These are phyloP conservation scores for Allantophomopsis cytisporea DNA, from an alignment of 2,329 filamentous ascomycete species.

Conservation along the genomic window DNA sequence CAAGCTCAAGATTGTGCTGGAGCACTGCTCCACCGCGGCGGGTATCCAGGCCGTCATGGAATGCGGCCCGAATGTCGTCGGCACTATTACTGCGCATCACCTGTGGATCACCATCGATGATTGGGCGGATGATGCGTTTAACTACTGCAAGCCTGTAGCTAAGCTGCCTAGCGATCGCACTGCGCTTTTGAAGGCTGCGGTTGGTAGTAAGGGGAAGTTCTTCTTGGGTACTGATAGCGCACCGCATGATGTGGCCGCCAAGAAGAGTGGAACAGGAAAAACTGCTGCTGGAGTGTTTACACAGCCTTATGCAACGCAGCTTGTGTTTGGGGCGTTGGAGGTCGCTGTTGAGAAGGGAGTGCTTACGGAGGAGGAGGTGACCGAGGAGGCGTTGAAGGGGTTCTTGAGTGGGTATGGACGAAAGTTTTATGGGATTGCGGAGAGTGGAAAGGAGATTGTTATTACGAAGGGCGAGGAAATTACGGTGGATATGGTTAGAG, in stretches of 20 bases:
- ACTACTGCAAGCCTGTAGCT: slow-evolving; percentile 56
- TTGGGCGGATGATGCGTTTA: slow-evolving; percentile 52
- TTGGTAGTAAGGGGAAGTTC: slow-evolving; percentile 48
- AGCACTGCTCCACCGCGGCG: slow-evolving; percentile 80
- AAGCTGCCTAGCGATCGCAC: slow-evolving; percentile 32
- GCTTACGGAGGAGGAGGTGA: slow-evolving; percentile 35
- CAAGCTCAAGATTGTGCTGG: slow-evolving; percentile 52
- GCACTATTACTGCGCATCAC: slow-evolving; percentile 79
- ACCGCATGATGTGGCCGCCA: slow-evolving; percentile 45
- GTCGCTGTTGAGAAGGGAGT: slow-evolving; percentile 41
- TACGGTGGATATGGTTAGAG: slow-evolving; percentile 33
- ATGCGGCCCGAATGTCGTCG: slow-evolving; percentile 66
- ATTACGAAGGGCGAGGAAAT: slow-evolving; percentile 10
- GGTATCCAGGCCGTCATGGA: slow-evolving; percentile 65
- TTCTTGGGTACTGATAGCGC: slow-evolving; percentile 54
- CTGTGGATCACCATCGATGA: slow-evolving; percentile 70
- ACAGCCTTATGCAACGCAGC: slow-evolving; percentile 54
- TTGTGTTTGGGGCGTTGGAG: slow-evolving; percentile 51
- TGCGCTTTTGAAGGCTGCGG: slow-evolving; percentile 39
- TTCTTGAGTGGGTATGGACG: slow-evolving; percentile 40
- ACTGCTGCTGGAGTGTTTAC: slow-evolving; percentile 65
- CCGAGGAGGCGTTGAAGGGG: slow-evolving; percentile 35
- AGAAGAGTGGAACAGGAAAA: slow-evolving; percentile 33
- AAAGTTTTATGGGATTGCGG: slow-evolving; percentile 31
- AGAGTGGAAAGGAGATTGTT: slow-evolving; percentile 10